Percentiles rank a stretch among this genome's conserved stretches.
Evolutionary conservation across 2,329 filamentous ascomycete species (phyloP).

Genomic region (Neofusicoccum umdonicola): DNA sequence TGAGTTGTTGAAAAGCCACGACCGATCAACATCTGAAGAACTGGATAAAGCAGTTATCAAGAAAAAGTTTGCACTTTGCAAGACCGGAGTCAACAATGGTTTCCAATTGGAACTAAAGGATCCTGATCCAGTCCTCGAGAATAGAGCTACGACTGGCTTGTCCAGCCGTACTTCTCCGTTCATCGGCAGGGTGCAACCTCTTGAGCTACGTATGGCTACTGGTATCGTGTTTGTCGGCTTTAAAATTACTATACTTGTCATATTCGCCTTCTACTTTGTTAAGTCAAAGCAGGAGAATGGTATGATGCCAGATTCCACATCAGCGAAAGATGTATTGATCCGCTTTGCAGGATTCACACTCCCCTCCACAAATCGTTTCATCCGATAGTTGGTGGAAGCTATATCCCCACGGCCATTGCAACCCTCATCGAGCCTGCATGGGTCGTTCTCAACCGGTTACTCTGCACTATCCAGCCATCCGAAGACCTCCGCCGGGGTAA

Average conservation of each 20-base stretch:
- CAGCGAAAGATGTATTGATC: background rate
- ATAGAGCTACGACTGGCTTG: background rate
- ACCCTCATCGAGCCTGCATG: conserved; percentile 59
- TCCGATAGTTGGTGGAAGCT: conserved; percentile 47
- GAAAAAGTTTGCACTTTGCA: conserved; percentile 24
- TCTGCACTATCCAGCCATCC: conserved; percentile 57
- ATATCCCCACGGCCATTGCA: conserved; percentile 54
- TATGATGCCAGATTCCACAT: background rate
- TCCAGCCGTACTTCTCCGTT: background rate
- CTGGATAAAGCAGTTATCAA: conserved; percentile 20
- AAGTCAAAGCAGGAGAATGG: conserved; percentile 20
- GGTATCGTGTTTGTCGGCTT: conserved; percentile 22
- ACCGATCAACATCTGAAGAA: conserved; percentile 24
- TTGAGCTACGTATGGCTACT: conserved; percentile 24
- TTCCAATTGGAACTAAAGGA: conserved; percentile 11
- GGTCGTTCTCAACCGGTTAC: conserved; percentile 52
- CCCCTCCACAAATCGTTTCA: conserved; percentile 35
- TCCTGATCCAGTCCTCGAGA: background rate
- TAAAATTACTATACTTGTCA: conserved; percentile 20
- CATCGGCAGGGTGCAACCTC: conserved; percentile 20
- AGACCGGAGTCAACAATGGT: conserved; percentile 15
- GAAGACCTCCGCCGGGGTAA: conserved; percentile 47
- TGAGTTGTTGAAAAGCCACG: conserved; percentile 24
- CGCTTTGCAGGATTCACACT: conserved; percentile 34
- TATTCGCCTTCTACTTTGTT: conserved; percentile 22